Evolutionary conservation across 78 protist species (phyloP), one percentile per base, ranked within the genome.

Genomic region (Dictyostelium brefeldianum): DNA sequence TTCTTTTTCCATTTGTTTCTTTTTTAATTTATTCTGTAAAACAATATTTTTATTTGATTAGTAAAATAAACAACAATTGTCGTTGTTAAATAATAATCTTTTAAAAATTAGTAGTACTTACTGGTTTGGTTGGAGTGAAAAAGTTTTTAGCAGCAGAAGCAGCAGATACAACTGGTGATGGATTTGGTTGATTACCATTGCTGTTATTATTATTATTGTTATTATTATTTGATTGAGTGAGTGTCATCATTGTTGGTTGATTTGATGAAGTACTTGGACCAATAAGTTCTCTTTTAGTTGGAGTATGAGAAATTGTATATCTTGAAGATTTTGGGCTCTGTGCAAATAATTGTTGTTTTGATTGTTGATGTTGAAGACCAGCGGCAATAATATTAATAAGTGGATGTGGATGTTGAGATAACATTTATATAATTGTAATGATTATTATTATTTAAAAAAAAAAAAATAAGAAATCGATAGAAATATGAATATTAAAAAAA

Each of bases 291-390:
- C 70, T 62, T 46, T 85, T 85, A 14, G 92, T 85, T 75, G 92
- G 92, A 2, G 92, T 85, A 5, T 51, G 48, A 29, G 83, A 81
- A 50, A 85, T 85, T 17, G 92, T 85, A n/a, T 85, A 85, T 85
- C 92, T 85, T 43, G 92, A 73, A 18, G 92, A 85, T 62, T 85
- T 85, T 73, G 92, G 92, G 18, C 75, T 54, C 91, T 83, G 91
- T 73, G 78, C 41, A n/a, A 27, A 47, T 18, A 53, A 53, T 57
- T 53, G 73, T 79, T 53, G 84, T 17, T 79, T 53, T 5, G 46
- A 31, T 79, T 53, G 84, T 79, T 46, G 73, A 20, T 83, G 54
- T 81, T 81, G 89, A 48, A 51, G 73, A 22, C 90, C 90, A 20
- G 62, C 51, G 22, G 62, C 90, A 22, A 83, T 53, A 62, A 83